Percentiles rank a stretch among this genome's conserved stretches.
Evolutionary conservation across 306 rosid genomes (phyloP).

Genomic region (Rosa chinensis): DNA sequence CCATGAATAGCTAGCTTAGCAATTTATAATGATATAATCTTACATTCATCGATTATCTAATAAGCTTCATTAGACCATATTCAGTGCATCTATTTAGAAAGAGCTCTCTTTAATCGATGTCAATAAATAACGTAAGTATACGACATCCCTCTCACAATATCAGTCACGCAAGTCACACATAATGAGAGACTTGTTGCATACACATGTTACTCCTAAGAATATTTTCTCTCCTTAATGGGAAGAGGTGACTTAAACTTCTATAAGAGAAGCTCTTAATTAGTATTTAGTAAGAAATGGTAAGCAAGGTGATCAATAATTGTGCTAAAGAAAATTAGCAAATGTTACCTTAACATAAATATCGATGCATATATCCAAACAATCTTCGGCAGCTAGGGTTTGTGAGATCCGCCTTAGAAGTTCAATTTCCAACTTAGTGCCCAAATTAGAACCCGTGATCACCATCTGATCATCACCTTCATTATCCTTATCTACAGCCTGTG

Average conservation of each 20-base stretch:
- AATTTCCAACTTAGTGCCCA: constrained; percentile 61
- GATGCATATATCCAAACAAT: constrained; percentile 88
- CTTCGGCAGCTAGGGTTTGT: constrained; percentile 58
- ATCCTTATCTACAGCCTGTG: constrained; percentile 18
- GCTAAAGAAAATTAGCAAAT: background rate
- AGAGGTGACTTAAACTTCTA: background rate
- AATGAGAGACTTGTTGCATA: background rate
- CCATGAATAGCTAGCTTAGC: background rate
- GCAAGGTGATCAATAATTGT: background rate
- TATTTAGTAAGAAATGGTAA: background rate
- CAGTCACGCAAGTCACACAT: background rate
- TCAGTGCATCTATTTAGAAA: too few relatives aligned
- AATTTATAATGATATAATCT: background rate
- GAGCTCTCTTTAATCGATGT: too few relatives aligned
- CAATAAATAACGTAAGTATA: too few relatives aligned
- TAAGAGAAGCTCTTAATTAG: background rate
- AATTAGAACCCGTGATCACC: constrained; percentile 25
- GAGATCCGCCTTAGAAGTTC: constrained; percentile 58
- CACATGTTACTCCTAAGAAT: background rate
- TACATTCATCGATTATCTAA: background rate
- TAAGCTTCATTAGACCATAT: background rate
- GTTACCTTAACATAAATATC: constrained; percentile 78
- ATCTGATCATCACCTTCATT: constrained; percentile 3
- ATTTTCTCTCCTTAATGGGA: background rate
- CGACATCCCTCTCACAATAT: background rate